Percentiles rank a stretch among this genome's conserved stretches.
Conservation (phyloP, 2,329 filamentous ascomycete genomes). For the Aureobasidium leucospermi region DNA sequence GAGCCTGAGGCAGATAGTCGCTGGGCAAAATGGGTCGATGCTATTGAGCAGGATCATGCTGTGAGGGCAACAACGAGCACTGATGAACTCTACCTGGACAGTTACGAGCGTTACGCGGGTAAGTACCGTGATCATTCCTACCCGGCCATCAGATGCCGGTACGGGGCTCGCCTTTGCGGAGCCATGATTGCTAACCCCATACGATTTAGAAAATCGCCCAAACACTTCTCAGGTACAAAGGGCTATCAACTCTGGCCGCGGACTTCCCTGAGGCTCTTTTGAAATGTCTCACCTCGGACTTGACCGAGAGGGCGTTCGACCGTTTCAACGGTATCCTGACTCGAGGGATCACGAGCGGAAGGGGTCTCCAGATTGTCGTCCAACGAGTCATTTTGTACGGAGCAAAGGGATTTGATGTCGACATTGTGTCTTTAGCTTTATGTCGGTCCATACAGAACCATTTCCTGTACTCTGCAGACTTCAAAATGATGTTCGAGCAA, state of each 20-base stretch:
- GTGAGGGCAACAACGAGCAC: conserved; percentile 61
- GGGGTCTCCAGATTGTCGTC: background rate
- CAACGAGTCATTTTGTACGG: background rate
- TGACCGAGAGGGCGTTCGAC: background rate
- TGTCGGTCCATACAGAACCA: background rate
- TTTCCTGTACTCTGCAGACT: background rate
- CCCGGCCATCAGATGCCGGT: conserved; percentile 8
- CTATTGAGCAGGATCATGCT: conserved; percentile 57
- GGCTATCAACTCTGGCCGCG: conserved; percentile 52
- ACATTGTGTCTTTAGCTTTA: background rate
- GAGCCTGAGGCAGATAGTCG: conserved; percentile 55
- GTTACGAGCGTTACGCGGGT: conserved; percentile 56
- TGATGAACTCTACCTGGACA: conserved; percentile 59
- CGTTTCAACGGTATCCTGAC: background rate
- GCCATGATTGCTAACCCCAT: background rate
- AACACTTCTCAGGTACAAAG: conserved; percentile 39
- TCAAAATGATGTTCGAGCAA: background rate
- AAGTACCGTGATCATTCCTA: conserved; percentile 23
- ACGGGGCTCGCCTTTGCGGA: background rate
- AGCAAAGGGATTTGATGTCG: background rate
- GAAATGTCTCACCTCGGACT: background rate
- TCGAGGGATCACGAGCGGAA: background rate
- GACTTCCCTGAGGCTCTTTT: conserved; percentile 38
- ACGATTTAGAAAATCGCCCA: conserved; percentile 47
- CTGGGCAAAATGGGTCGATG: conserved; percentile 63